Conservation (phyloP, 192 early-diverging fungal species). For the Spinellus fusiger region DNA sequence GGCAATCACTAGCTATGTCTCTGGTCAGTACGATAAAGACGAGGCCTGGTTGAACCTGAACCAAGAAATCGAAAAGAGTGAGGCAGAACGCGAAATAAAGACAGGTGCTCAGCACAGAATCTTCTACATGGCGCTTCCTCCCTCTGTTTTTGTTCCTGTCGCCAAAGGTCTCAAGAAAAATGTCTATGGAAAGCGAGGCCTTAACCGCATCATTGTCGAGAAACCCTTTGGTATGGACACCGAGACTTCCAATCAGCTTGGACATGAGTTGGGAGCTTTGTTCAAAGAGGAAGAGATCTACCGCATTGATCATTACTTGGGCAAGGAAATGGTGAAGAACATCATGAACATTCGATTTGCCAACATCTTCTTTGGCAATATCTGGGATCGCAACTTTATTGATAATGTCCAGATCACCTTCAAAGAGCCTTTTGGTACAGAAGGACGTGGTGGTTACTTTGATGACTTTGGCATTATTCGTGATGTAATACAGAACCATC, state of each 20-base stretch:
- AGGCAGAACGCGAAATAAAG: slow-evolving; percentile 31
- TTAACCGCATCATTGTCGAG: slow-evolving; percentile 85
- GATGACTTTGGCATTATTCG: slow-evolving; percentile 97
- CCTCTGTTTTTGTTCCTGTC: slow-evolving; percentile 83
- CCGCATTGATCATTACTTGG: slow-evolving; percentile 95
- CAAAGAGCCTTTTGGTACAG: slow-evolving; percentile 94
- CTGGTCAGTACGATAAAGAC: slow-evolving; percentile 78
- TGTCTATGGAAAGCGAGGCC: slow-evolving; percentile 56
- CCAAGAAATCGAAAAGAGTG: slow-evolving; percentile 51
- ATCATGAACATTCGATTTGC: slow-evolving; percentile 84
- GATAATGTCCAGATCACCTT: slow-evolving; percentile 92
- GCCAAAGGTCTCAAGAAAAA: slow-evolving; percentile 64
- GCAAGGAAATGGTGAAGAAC: slow-evolving; percentile 98
- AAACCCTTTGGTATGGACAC: slow-evolving; percentile 94
- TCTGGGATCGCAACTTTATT: slow-evolving; percentile 83
- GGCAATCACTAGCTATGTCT: slow-evolving; percentile 62
- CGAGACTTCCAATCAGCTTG: slow-evolving; percentile 64
- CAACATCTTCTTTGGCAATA: slow-evolving; percentile 80
- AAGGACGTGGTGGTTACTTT: slow-evolving; percentile 98
- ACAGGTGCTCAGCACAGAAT: slow-evolving; percentile 41
- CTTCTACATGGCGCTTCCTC: slow-evolving; percentile 83
- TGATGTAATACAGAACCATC: slow-evolving; percentile 92
- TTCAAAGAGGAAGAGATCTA: slow-evolving; percentile 90
- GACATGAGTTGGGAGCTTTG: slow-evolving; percentile 57
- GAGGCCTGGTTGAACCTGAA: slow-evolving; percentile 61